Base-by-base conservation (phyloP, 2,329 filamentous ascomycete species). In the Apiospora marii region DNA sequence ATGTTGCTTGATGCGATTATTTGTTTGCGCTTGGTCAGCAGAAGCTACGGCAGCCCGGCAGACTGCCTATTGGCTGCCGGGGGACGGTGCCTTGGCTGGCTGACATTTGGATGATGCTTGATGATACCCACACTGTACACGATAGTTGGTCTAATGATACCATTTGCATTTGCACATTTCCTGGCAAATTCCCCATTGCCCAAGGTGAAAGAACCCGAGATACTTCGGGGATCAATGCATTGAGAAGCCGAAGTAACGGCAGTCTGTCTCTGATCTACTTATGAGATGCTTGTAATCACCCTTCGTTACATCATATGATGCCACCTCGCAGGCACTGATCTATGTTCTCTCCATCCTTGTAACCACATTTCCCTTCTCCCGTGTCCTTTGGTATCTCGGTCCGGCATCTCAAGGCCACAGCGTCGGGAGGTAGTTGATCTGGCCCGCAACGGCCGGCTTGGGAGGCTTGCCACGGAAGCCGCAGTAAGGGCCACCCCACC, bases 401-500 rank as follows among this genome's bases (percentile, higher is more conserved):
- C n/a, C n/a, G 2, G 3, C 10, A 10, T 8, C 1, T n/a, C 58
- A 41, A 34, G 27, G 30, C 58, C 34, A 64, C 19, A 64, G 58
- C 34, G 58, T 64, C 58, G 58, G 58, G 30, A 37, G 8, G 8
- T 64, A 64, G 16, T 34, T 34, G 12, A 34, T 34, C 58, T 41
- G 58, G 58, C 58, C 58, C 12, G 58, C 22, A 24, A 64, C 19
- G 10, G 34, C 19, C 12, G 58, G 58, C 58, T n/a, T 41, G 58
- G 22, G 14, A 2, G 58, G 58, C 67, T 30, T 8, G 44, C 67
- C 67, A 7, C 41, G 41, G 67, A 48, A 46, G 27, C 67, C 67
- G 67, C 67, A 68, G 67, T 46, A 46, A 5, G 67, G 67, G 22
- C 58, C 58, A 44, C 68, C 46, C 68, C 68, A 70, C 68, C 68